Percentiles rank a stretch among this genome's conserved stretches.
Conservation (phyloP, 1,284 basidiomycete genomes). For the Sporisorium exsertum region DNA sequence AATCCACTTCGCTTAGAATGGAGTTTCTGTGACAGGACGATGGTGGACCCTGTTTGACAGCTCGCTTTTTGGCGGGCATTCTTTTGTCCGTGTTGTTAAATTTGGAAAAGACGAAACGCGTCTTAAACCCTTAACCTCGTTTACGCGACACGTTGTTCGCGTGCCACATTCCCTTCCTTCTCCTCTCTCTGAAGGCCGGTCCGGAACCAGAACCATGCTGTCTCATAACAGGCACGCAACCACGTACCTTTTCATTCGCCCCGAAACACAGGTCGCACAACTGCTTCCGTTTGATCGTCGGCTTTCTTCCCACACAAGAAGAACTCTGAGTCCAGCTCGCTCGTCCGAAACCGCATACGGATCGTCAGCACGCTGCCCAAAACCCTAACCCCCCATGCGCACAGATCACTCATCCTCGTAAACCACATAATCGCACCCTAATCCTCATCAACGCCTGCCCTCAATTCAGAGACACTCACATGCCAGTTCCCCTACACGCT, state of each 20-base stretch:
- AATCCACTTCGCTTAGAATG: background rate
- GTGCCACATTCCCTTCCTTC: background rate
- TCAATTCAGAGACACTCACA: constrained; percentile 3
- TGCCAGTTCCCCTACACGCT: background rate
- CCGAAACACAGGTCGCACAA: no score
- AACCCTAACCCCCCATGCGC: background rate
- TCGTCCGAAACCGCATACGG: background rate
- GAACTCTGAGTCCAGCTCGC: background rate
- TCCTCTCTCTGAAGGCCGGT: no score
- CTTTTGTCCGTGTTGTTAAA: background rate
- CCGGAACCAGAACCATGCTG: background rate
- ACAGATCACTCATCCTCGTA: background rate
- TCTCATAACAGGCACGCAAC: background rate
- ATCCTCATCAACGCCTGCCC: background rate
- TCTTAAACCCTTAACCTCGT: background rate
- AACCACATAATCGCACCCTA: background rate
- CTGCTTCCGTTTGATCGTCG: background rate
- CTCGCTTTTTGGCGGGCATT: background rate
- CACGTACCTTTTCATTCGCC: no score
- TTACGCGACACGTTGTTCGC: constrained; percentile 1
- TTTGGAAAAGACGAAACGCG: background rate
- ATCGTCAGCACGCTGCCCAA: background rate
- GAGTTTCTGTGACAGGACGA: background rate
- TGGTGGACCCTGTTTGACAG: background rate
- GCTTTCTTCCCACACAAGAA: constrained; percentile 4